Base-by-base conservation (phyloP, 2,329 filamentous ascomycete genomes). In the Rhexocercosporidium sp. region DNA sequence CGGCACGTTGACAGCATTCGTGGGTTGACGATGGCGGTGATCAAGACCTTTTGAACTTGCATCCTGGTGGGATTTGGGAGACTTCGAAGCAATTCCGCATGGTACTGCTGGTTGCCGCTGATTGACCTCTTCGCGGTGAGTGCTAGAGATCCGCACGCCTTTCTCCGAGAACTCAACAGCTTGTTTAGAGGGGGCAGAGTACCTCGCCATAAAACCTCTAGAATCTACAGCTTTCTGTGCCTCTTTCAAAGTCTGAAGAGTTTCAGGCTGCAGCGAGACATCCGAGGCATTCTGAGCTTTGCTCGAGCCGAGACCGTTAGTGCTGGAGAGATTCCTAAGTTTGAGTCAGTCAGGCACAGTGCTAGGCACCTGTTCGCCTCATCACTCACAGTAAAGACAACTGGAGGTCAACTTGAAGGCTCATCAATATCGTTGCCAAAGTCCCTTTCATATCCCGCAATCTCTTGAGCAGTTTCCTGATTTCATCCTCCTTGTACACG, bases 361-460 rank as follows among this genome's bases (percentile, higher is more conserved):
- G 39, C 9, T 46, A 46, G 22, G 20, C 59, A 59, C 25, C 14
- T 41, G 14, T 51, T 6, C 14, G 25, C 61, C 31, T 29, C 8
- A 8, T 25, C n/a, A 69, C 70, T 64, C 29, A 73, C 71, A 73
- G 61, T n/a, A 72, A 51, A n/a, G 71, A 73, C 12, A 73, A 53
- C 34, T 72, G 70, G 25, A 72, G 63, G 62, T 73, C 71, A 49
- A 73, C 70, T 53, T 72, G 70, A 14, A 73, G 57, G 56, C 66
- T 72, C 71, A 73, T 72, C 27, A 72, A 49, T 39, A 73, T 72
- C 0, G 71, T 71, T 18, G 69, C 69, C 29, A 73, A 56, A 7
- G 70, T 72, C 6, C 67, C 69, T 59, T 73, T 73, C 71, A 73
- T 71, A 59, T 71, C 65, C 29, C 66, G 46, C 9, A 71, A 46